phyloP scores from a whole-genome alignment of 1,139 yeast genomes.

The Suhomyces coccinellae region DNA sequence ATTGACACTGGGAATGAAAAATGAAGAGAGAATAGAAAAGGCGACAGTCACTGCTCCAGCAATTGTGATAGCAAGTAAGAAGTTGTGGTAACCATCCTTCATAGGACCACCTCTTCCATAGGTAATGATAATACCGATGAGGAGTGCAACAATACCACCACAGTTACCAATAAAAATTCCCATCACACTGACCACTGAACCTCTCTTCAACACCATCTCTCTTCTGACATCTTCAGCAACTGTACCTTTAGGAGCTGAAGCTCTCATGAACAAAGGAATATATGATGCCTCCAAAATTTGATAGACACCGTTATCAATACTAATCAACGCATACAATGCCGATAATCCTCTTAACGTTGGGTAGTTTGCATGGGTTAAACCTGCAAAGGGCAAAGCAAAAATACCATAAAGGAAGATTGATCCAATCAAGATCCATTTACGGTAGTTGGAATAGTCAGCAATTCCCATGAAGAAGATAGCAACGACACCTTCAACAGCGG shows the following conservation, averaged over 20 bases:
- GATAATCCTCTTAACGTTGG: slow-evolving; percentile 27
- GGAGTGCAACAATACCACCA: slow-evolving; percentile 43
- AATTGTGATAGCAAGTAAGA: slow-evolving; percentile 40
- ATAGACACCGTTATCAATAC: slow-evolving; percentile 33
- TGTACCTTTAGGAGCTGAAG: slow-evolving; percentile 18
- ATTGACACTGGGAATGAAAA: slow-evolving; percentile 34
- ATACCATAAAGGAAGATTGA: slow-evolving; percentile 37
- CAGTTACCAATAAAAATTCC: slow-evolving; percentile 40
- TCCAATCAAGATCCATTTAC: slow-evolving; percentile 33
- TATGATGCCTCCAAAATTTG: slow-evolving; percentile 46
- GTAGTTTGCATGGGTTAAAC: slow-evolving; percentile 26
- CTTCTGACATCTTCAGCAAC: slow-evolving; percentile 29
- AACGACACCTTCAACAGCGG: slow-evolving; percentile 41
- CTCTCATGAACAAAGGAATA: slow-evolving; percentile 46
- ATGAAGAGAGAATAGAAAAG: slow-evolving; percentile 29
- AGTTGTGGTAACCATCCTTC: slow-evolving; percentile 35
- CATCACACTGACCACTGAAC: slow-evolving; percentile 41
- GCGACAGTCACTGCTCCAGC: slow-evolving; percentile 41
- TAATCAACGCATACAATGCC: slow-evolving; percentile 34
- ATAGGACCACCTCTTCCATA: slow-evolving; percentile 30
- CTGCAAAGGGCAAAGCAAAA: slow-evolving; percentile 42
- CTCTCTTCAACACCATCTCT: slow-evolving; percentile 30
- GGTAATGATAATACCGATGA: slow-evolving; percentile 43
- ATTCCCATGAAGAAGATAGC: slow-evolving; percentile 43
- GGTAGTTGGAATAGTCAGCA: slow-evolving; percentile 45